phyloP scores from a whole-genome alignment of 1,139 yeast species.

The Entelexis paramagnoliae region DNA sequence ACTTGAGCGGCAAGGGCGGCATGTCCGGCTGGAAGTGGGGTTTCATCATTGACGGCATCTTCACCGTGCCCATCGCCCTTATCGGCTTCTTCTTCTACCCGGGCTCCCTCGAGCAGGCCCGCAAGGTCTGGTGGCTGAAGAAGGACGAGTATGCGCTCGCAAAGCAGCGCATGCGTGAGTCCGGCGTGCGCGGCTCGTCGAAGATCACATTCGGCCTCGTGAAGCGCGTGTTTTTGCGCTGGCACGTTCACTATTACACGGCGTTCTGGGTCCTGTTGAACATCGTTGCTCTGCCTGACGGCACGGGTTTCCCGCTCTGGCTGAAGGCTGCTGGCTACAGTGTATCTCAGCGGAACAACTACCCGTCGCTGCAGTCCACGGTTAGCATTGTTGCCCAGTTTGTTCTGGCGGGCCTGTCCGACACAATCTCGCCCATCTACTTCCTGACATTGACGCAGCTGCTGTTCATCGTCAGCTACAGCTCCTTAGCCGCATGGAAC shows the following conservation, averaged over 20 bases:
- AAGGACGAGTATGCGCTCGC: constrained; percentile 29
- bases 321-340: constrained; percentile 25
- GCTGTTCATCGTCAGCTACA: constrained; percentile 31
- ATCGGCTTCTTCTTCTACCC: constrained; percentile 48
- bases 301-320: constrained; percentile 9
- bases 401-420: constrained; percentile 33
- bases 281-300: constrained; percentile 33
- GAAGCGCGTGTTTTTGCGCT: constrained; percentile 29
- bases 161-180: constrained; percentile 25
- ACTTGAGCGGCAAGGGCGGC: constrained; percentile 20
- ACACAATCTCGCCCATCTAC: constrained; percentile 32
- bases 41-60: constrained; percentile 44
- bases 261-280: constrained; percentile 36
- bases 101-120: constrained; percentile 49
- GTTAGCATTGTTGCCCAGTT: constrained; percentile 38
- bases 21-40: constrained; percentile 46
- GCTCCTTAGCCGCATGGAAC: constrained; percentile 29
- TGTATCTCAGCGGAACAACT: constrained; percentile 34
- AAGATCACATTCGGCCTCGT: constrained; percentile 28
- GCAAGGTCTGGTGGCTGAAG: constrained; percentile 28
- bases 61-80: constrained; percentile 49
- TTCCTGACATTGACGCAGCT: constrained; percentile 31
- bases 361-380: constrained; percentile 40
- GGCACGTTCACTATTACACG: constrained; percentile 36
- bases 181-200: constrained; percentile 31